Evolutionary conservation across 805 yeast genomes (phyloP).

Genomic region (Ogataea ganodermae): DNA sequence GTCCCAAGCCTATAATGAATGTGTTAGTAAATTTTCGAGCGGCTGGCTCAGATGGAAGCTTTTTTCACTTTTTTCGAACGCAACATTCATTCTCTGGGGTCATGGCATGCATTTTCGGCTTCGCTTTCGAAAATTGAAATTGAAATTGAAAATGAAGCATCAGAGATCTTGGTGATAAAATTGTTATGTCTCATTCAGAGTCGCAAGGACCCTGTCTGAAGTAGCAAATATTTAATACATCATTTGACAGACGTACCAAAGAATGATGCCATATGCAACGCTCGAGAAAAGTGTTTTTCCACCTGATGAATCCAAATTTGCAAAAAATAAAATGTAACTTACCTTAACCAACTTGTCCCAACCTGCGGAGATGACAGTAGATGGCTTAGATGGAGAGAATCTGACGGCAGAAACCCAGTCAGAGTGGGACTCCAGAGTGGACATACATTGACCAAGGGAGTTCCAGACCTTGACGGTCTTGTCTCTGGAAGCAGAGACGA

Average conservation of each 20-base stretch:
- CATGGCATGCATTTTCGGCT: conserved; percentile 2
- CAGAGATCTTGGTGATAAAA: conserved; percentile 99
- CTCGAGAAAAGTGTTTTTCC: not conserved
- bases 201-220: conserved; percentile 76
- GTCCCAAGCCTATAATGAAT: conserved; percentile 80
- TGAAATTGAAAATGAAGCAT: conserved; percentile 37
- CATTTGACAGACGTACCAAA: conserved; percentile 46
- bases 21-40: conserved; percentile 22
- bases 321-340: conserved; percentile 49
- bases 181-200: conserved; percentile 89
- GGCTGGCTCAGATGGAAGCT: not conserved
- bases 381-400: conserved; percentile 82
- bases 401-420: conserved; percentile 99
- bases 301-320: not conserved
- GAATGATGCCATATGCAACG: not conserved
- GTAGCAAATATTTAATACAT: conserved; percentile 97
- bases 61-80: no score
- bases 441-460: conserved; percentile 95
- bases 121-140: not conserved
- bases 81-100: not conserved
- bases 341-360: conserved; percentile 99
- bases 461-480: conserved; percentile 99
- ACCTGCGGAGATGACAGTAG: conserved; percentile 93
- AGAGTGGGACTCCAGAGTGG: conserved; percentile 91
- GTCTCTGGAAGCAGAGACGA: conserved; percentile 98